Evolutionary conservation across 2,329 filamentous ascomycete species (phyloP), one percentile per base, ranked within the genome.

Genomic region (Calonectria hawksworthii): DNA sequence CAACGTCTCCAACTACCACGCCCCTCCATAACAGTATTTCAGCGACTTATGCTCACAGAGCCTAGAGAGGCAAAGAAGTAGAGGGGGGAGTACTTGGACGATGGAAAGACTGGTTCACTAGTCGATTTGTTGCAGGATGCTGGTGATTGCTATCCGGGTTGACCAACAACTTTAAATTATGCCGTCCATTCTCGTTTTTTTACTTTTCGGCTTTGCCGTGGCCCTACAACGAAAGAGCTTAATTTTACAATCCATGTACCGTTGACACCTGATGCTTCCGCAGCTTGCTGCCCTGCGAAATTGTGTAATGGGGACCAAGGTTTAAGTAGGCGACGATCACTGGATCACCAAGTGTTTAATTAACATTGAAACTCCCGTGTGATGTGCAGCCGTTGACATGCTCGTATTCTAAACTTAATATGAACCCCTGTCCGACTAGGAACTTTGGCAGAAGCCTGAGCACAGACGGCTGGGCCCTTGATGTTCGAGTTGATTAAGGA

Each of bases 301-400:
- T 63, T 30, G 26, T 21, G 18, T 3, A 41, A 63, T 63, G 14
- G n/a, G 8, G 23, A 41, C 23, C 23, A 63, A 63, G 56, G 56
- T 63, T 59, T 41, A 14, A 38, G 34, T 63, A n/a, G 56, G 23
- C 56, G 36, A 36, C 14, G 34, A 61, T 61, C 34, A 9, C 13
- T 3, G 34, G n/a, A 41, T 28, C 8, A n/a, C 10, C 34, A 26
- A 10, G 11, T 26, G 34, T 13, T 41, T 28, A 41, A 41, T 61
- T 63, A 41, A n/a, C 34, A 41, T 63, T n/a, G n/a, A 28, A 28
- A 18, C 23, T 63, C 34, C 36, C 23, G 56, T 16, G 36, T 41
- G 56, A 63, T 63, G 56, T 63, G 56, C 52, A 63, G 41, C 36
- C 34, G 36, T 41, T 63, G 56, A 41, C 18, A 63, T 61, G 56